phyloP scores from a whole-genome alignment of 345 rosid genomes.

The Draba incana region DNA sequence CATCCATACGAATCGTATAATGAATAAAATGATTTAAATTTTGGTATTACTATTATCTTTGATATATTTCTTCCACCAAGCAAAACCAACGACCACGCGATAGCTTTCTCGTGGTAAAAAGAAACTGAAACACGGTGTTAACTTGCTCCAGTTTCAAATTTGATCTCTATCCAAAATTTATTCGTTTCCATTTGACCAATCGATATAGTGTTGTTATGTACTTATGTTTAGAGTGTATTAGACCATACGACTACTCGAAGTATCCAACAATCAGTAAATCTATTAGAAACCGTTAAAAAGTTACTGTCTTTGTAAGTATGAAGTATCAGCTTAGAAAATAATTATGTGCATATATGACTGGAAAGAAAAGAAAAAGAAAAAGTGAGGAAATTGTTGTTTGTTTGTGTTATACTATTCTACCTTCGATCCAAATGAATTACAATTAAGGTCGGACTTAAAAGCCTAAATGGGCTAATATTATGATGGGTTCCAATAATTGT shows the following conservation, averaged over 20 bases:
- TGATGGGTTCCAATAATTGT: not conserved
- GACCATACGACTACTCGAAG: too few relatives aligned
- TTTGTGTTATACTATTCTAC: not conserved
- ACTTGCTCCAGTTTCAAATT: too few relatives aligned
- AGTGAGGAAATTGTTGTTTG: constrained; percentile 2
- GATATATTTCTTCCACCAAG: not conserved
- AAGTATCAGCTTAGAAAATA: too few relatives aligned
- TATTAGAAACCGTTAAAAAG: not conserved
- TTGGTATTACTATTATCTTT: too few relatives aligned
- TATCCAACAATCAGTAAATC: not conserved
- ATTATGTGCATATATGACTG: not conserved
- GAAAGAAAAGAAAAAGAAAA: not conserved
- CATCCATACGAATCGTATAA: not conserved
- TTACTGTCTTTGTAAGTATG: too few relatives aligned
- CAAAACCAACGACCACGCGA: not conserved
- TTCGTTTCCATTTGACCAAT: too few relatives aligned
- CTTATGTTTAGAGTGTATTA: too few relatives aligned
- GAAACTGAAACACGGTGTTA: too few relatives aligned
- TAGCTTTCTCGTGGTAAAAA: too few relatives aligned
- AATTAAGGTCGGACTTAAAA: not conserved
- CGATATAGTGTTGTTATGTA: too few relatives aligned
- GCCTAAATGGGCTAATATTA: constrained; percentile 10
- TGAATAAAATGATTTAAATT: not conserved
- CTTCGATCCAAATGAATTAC: not conserved
- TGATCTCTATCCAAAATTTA: too few relatives aligned